Base-by-base conservation (phyloP, 2,329 filamentous ascomycete genomes). In the Epichloe baconii region DNA sequence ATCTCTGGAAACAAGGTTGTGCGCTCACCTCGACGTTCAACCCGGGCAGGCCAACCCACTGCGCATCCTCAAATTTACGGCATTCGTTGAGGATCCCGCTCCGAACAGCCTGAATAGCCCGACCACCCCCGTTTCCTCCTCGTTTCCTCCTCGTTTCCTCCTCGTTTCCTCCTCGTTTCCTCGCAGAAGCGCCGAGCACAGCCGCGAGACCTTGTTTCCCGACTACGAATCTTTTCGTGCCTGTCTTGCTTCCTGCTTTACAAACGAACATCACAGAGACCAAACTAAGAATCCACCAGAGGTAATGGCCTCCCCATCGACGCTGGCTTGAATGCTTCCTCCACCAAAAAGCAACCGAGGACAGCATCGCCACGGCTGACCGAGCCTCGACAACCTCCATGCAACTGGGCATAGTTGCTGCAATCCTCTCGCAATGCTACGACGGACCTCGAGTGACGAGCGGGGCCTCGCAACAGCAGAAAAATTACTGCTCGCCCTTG, bases 391-490 rank as follows among this genome's bases (percentile, higher is more conserved):
- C 23, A n/a, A 35, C 26, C 31, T 49, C 23, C 38, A 54, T 54
- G 52, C 52, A 17, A 47, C 44, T 45, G 47, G 47, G 44, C n/a
- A 17, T 41, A 48, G 34, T 34, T 12, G 23, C 38, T 12, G 23
- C 31, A 41, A 43, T 46, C 34, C 41, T 44, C 47, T 36, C 60
- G 59, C 60, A 55, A 85, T 83, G 79, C 72, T 78, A 73, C 80
- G 77, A 77, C 78, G 79, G 73, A 79, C 79, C 66, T 74, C 75
- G 62, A 77, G 76, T 70, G 75, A 77, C 68, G 74, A 71, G 64
- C 69, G 72, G 69, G 67, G 70, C 71, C 64, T 66, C 66, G 56
- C 52, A 44, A 31, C 66, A 67, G 54, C 69, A 74, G 66, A 67
- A 61, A 70, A 68, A 63, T 65, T 71, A 60, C 61, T 76, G 64